These are phyloP conservation scores for Tieghemostelium lacteum DNA, from an alignment of 78 protist genomes.

Conservation along the genomic window DNA sequence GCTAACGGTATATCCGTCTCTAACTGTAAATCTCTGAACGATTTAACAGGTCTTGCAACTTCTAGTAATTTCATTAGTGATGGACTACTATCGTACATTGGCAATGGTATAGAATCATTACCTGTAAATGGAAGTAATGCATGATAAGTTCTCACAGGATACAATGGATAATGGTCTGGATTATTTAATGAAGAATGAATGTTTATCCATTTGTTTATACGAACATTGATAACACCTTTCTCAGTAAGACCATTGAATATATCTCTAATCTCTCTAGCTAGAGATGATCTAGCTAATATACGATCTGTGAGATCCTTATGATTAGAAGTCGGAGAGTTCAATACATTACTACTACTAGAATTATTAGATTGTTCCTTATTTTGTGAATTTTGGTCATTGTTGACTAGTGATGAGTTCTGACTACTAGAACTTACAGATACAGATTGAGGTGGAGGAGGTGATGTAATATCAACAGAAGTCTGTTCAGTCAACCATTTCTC, in stretches of 20 bases:
- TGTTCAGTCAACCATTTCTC: slow-evolving; percentile 74
- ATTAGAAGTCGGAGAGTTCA: slow-evolving; percentile 9
- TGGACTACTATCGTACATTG: slow-evolving; percentile 53
- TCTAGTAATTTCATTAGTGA: slow-evolving; percentile 54
- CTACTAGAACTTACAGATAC: no score
- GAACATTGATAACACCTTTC: not conserved
- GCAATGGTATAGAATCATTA: slow-evolving; percentile 7
- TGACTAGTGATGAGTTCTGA: no score
- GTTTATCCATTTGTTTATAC: slow-evolving; percentile 64
- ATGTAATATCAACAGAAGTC: no score
- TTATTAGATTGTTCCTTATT: not conserved
- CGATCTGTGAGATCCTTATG: slow-evolving; percentile 55
- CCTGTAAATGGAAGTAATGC: slow-evolving; percentile 50
- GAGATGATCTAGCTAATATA: slow-evolving; percentile 10
- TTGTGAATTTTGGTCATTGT: not conserved
- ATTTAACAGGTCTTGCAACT: slow-evolving; percentile 70
- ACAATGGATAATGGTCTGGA: slow-evolving; percentile 45
- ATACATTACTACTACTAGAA: not conserved
- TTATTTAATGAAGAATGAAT: slow-evolving; percentile 37
- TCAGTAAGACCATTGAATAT: slow-evolving; percentile 36
- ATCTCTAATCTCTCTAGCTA: slow-evolving; percentile 60
- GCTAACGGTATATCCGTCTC: slow-evolving; percentile 77
- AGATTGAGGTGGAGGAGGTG: no score
- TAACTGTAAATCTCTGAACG: slow-evolving; percentile 71
- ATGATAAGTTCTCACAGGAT: slow-evolving; percentile 81